phyloP scores from a whole-genome alignment of 2,329 filamentous ascomycete species.

The Cadophora sp. region DNA sequence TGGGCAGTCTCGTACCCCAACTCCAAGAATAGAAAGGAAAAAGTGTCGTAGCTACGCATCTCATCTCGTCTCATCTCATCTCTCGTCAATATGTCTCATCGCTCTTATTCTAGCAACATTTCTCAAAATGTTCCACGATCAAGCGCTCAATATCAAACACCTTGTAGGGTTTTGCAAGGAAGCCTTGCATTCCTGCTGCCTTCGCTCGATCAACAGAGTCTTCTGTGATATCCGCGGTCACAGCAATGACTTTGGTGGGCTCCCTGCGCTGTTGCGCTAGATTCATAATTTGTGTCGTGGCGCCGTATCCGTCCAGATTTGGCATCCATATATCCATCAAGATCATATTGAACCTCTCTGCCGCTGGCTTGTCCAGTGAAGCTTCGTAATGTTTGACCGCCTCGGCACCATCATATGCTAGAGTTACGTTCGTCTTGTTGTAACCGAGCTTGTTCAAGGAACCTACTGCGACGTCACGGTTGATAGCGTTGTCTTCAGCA shows the following conservation, averaged over 20 bases:
- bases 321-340: conserved; percentile 82
- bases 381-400: conserved; percentile 67
- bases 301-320: conserved; percentile 74
- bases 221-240: conserved; percentile 62
- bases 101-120: conserved; percentile 14
- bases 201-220: conserved; percentile 55
- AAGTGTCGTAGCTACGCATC: not conserved
- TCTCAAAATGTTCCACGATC: conserved; percentile 47
- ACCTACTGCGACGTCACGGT: conserved; percentile 68
- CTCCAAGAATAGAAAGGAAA: conserved; percentile 1
- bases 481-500: conserved; percentile 76
- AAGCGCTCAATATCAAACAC: conserved; percentile 58
- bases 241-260: conserved; percentile 53
- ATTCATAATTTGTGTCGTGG: conserved; percentile 65
- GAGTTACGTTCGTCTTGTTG: conserved; percentile 55
- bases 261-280: conserved; percentile 33
- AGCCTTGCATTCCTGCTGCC: conserved; percentile 60
- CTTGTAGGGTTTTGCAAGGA: conserved; percentile 62
- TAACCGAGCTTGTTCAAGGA: conserved; percentile 75
- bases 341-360: conserved; percentile 62
- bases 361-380: conserved; percentile 44
- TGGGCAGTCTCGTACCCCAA: not conserved
- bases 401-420: conserved; percentile 73
- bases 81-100: not conserved
- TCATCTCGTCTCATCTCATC: conserved; percentile 7